Evolutionary conservation across 2,329 filamentous ascomycete species (phyloP).

Genomic region (Fusarium pseudocircinatum): DNA sequence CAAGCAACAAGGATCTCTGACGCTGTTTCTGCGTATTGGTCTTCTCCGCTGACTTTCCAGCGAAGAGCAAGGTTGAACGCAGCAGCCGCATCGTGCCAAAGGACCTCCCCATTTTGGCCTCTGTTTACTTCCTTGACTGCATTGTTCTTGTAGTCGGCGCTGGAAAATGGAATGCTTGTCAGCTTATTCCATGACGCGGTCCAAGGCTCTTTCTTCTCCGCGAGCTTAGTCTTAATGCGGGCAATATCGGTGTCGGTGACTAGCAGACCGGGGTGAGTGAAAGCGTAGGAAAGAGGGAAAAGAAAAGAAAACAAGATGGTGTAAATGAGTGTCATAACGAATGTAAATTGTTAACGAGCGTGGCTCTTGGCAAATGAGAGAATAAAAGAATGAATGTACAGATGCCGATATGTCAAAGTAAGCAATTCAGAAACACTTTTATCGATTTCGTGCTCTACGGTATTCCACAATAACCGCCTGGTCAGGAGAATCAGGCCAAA

Average conservation of each 20-base stretch:
- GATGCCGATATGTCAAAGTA: accelerated
- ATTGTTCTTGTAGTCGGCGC: background rate
- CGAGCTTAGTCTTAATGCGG: background rate
- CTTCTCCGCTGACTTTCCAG: background rate
- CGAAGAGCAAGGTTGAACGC: background rate
- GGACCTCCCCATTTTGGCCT: background rate
- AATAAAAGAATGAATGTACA: background rate
- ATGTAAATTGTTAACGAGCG: background rate
- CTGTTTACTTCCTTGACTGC: background rate
- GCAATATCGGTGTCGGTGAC: background rate
- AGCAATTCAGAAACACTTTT: background rate
- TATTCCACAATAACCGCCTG: background rate
- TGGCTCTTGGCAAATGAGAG: background rate
- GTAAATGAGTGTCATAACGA: background rate
- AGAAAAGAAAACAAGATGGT: background rate
- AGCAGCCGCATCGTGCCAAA: conserved; percentile 2
- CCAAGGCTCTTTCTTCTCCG: background rate
- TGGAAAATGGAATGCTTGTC: background rate
- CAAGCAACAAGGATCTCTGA: background rate
- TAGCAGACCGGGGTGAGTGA: background rate
- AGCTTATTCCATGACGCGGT: background rate
- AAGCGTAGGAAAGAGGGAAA: conserved; percentile 40
- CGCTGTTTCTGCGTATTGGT: background rate
- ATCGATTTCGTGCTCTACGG: accelerated
- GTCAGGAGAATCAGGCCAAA: background rate